A percentile compares a stretch with the other conserved stretches of the same genome.
These are phyloP conservation scores for Phytopythium chamaehyphon DNA, from an alignment of 352 stramenopile genomes.

Conservation along the genomic window DNA sequence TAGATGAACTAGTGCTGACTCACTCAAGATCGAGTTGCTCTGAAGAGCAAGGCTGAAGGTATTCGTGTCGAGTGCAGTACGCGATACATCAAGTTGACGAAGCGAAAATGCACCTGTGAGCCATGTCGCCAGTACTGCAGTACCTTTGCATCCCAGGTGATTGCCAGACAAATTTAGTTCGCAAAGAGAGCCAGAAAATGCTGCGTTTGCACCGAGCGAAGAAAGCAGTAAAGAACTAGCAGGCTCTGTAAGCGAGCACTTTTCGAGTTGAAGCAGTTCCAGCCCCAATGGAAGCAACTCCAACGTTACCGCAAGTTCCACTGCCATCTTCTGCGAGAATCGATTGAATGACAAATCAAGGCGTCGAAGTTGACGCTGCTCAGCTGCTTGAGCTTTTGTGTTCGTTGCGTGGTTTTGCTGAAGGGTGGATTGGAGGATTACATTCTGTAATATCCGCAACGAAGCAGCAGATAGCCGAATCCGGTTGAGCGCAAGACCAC, in stretches of 20 bases:
- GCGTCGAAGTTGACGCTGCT: slow-evolving; percentile 24
- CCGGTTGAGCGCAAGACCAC: slow-evolving; percentile 44
- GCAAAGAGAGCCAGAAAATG: slow-evolving; percentile 38
- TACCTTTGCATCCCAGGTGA: slow-evolving; percentile 40
- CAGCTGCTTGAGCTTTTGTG: background rate
- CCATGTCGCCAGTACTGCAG: slow-evolving; percentile 40
- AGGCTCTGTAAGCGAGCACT: slow-evolving; percentile 30
- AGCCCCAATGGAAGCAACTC: slow-evolving; percentile 43
- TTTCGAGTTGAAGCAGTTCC: slow-evolving; percentile 55
- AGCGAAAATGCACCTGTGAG: slow-evolving; percentile 53
- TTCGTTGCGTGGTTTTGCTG: slow-evolving; percentile 8
- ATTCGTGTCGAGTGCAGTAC: slow-evolving; percentile 51
- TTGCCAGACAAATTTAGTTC: slow-evolving; percentile 70
- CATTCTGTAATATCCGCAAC: slow-evolving; percentile 44
- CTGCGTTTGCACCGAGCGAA: slow-evolving; percentile 39
- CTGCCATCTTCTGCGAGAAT: slow-evolving; percentile 47
- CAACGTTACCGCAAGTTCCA: slow-evolving; percentile 40
- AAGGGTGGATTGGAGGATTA: slow-evolving; percentile 54
- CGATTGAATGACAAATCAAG: slow-evolving; percentile 69
- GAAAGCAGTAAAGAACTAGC: slow-evolving; percentile 33
- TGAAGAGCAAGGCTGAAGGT: slow-evolving; percentile 50
- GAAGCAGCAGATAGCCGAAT: slow-evolving; percentile 31
- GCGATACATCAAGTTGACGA: slow-evolving; percentile 52
- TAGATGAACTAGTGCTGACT: slow-evolving; percentile 51
- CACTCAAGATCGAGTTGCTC: slow-evolving; percentile 61